A percentile compares a stretch with the other conserved stretches of the same genome.
phyloP scores from a whole-genome alignment of 805 yeast species.

The Torulaspora delbrueckii region DNA sequence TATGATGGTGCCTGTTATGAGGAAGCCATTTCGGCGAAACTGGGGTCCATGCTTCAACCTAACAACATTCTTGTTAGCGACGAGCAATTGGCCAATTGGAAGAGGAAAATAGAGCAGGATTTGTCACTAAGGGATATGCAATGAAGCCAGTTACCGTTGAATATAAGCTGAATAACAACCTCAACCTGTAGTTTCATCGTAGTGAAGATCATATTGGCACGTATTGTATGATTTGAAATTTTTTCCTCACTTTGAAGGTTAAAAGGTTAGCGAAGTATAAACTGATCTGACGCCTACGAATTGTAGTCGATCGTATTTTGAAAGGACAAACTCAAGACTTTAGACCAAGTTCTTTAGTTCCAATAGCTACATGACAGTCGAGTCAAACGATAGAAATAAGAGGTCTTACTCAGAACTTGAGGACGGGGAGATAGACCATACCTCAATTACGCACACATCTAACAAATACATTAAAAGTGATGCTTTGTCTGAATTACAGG shows the following conservation, averaged over 20 bases:
- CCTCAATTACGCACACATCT: not conserved
- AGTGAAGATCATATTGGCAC: not conserved
- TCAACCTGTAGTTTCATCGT: not conserved
- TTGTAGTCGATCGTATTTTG: no score
- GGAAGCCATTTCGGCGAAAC: slow-evolving; percentile 20
- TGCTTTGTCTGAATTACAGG: slow-evolving; percentile 2
- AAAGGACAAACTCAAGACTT: not conserved
- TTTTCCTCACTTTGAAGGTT: slow-evolving; percentile 4
- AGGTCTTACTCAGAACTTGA: slow-evolving; percentile 16
- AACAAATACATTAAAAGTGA: not conserved
- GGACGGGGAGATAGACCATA: not conserved
- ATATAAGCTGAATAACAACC: not conserved
- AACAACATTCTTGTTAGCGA: slow-evolving; percentile 31
- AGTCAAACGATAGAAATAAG: slow-evolving; percentile 7
- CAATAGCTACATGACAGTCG: slow-evolving; percentile 4
- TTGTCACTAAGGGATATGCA: slow-evolving; percentile 22
- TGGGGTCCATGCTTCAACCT: slow-evolving; percentile 38
- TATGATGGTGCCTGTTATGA: slow-evolving; percentile 31
- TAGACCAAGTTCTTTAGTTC: not conserved
- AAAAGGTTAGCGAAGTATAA: no score
- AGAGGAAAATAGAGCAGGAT: slow-evolving; percentile 27
- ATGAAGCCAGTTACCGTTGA: not conserved
- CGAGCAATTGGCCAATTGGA: slow-evolving; percentile 36
- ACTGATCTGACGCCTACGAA: not conserved
- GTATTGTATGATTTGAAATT: slow-evolving; percentile 10